Base-by-base conservation (phyloP, 1,284 basidiomycete genomes). In the Ceratobasidium sp. region DNA sequence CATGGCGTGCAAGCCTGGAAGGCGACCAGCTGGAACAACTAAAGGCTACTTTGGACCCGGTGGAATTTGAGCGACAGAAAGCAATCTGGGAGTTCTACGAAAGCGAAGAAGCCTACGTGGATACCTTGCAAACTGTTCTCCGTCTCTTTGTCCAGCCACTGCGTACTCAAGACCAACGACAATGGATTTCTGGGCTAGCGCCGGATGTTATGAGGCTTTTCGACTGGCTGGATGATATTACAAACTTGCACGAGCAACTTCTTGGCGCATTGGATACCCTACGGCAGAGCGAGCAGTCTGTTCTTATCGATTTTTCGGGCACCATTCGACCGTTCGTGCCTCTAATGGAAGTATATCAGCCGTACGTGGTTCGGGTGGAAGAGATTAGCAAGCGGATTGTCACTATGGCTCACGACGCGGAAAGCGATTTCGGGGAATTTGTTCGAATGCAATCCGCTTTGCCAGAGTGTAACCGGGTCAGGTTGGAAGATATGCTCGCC, bases 151-250 rank as follows among this genome's bases (percentile, higher is more conserved):
- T 94, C 35, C 85, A 90, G 3, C 95, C 96, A 0, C 87, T 97
- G 4, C 91, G 94, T 10, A 87, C 90, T 1, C 88, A 91, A 80
- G 89, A 93, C 73, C 90, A 88, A 57, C 88, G 87, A 79, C 82
- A 86, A 1, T 97, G 95, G 94, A 91, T 97, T 54, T 85, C 89
- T 3, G 95, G 95, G 3, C 84, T 97, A 23, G 94, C 95, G 0
- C 80, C 85, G 0, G 88, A 90, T 44, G 87, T 95, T 8, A 88
- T 91, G 4, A 88, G 90, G 20, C 86, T 96, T 38, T 91, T 97
- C 79, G 94, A 96, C 83, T 94, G 93, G 90, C 86, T 96, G 65
- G 94, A 96, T 81, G 93, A 94, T 80, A 94, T 97, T 79, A 86
- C 92, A 16, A 90, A 92, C 78, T 85, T 96, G 0, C 96, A 97